phyloP scores from a whole-genome alignment of 2,329 filamentous ascomycete genomes.

The Dactylonectria estremocensis region DNA sequence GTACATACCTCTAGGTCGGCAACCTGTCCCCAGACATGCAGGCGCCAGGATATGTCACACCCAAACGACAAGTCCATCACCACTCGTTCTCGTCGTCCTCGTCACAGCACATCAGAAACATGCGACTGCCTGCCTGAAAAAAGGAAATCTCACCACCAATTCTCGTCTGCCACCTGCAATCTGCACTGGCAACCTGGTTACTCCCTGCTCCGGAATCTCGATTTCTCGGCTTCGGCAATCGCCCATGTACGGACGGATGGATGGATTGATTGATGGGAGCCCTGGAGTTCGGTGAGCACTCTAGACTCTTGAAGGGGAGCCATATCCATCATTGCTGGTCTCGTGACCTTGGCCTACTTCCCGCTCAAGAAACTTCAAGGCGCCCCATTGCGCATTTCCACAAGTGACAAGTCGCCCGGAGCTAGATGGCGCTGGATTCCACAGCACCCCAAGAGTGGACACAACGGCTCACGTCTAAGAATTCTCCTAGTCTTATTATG shows the following conservation, averaged over 20 bases:
- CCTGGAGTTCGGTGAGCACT: not conserved
- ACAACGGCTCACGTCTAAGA: not conserved
- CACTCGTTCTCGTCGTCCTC: not conserved
- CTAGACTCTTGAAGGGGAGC: not conserved
- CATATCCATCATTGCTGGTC: not conserved
- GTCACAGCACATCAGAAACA: slow-evolving; percentile 3
- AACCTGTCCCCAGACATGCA: slow-evolving; percentile 19
- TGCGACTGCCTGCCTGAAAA: slow-evolving; percentile 11
- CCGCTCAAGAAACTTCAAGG: no score
- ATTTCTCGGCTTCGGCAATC: slow-evolving; percentile 15
- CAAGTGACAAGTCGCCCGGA: not conserved
- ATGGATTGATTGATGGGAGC: slow-evolving; percentile 12
- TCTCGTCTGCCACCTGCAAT: not conserved
- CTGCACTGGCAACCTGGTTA: not conserved
- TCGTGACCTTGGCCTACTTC: no score
- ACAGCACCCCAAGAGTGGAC: not conserved
- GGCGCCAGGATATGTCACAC: slow-evolving; percentile 6
- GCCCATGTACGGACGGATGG: slow-evolving; percentile 9
- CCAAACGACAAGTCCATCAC: not conserved
- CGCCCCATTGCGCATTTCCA: not conserved
- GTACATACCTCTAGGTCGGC: no score
- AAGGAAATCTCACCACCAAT: slow-evolving; percentile 9
- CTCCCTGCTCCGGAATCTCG: slow-evolving; percentile 12
- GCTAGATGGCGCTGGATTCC: not conserved
- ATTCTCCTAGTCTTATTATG: not conserved